phyloP scores from a whole-genome alignment of 768 basidiomycete species.

The Royoungia palumana region DNA sequence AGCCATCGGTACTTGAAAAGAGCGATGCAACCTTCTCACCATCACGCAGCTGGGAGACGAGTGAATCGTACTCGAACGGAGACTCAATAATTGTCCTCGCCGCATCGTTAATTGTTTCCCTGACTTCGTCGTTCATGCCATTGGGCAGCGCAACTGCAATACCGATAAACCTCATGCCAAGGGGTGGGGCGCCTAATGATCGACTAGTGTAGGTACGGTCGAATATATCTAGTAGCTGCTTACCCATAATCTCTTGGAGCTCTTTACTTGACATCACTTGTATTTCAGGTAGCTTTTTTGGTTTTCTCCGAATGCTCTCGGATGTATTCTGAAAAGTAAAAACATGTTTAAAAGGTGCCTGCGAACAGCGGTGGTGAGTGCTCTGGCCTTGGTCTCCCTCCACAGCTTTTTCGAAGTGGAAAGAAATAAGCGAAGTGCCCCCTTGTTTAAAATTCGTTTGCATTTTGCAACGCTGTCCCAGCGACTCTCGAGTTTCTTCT shows the following conservation, averaged over 20 bases:
- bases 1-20: not conserved
- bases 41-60: not conserved
- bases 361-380: not conserved
- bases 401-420: not conserved
- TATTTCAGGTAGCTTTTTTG: too few species aligned
- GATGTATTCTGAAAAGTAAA: not conserved
- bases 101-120: not conserved
- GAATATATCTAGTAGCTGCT: too few species aligned
- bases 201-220: not conserved
- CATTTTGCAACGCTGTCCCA: too few species aligned
- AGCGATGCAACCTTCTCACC: not conserved
- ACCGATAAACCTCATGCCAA: not conserved
- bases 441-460: not conserved
- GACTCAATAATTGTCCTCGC: not conserved
- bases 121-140: not conserved
- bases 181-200: not conserved
- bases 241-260: not conserved
- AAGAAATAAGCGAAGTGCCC: not conserved
- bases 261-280: not conserved
- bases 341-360: not conserved
- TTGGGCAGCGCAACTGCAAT: not conserved
- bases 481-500: not conserved
- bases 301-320: not conserved
- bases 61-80: conserved; percentile 6
- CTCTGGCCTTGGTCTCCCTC: not conserved